Evolutionary conservation across 2,329 filamentous ascomycete genomes (phyloP), one percentile per base, ranked within the genome.

Genomic region (Trichoderma koningii): DNA sequence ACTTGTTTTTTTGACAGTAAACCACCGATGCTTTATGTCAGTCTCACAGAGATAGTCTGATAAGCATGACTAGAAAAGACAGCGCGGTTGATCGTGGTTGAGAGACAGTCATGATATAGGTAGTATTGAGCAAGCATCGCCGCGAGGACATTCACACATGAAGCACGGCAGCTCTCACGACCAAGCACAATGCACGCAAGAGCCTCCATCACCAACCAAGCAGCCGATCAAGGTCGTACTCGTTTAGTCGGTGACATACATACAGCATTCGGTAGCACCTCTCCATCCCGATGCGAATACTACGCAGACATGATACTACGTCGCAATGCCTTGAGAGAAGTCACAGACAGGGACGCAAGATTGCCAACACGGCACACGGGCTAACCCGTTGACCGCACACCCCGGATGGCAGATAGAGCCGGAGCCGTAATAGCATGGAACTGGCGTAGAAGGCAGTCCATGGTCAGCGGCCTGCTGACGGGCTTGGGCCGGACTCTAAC

Each of bases 391-490:
- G 52, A 63, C 50, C 59, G 59, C 56, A 28, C 56, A 38, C 57
- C 57, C 48, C 34, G 38, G 23, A 45, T 44, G 17, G n/a, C 48
- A 41, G 21, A 41, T 42, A 44, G 28, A 47, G n/a, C 48, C 59
- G 50, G 59, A 44, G 38, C 47, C 19, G 38, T 28, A 38, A 38
- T 38, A 5, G 48, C 26, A 45, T 51, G 26, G n/a, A 61, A 61
- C 30, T 30, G 47, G 38, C 34, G 23, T 30, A 52, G 26, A 52
- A 17, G 48, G 19, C 28, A 19, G 42, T 23, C 7, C 30, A 52
- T 38, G 34, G 59, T 63, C 59, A 55, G 59, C 59, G 50, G 34
- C 38, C 50, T 63, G 59, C 59, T 63, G 59, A 63, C 59, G 48
- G 59, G 59, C 59, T 47, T 38, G n/a, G 12, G 23, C 34, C n/a